Conservation (phyloP, 78 protist species). For the Dictyostelium brefeldianum region DNA sequence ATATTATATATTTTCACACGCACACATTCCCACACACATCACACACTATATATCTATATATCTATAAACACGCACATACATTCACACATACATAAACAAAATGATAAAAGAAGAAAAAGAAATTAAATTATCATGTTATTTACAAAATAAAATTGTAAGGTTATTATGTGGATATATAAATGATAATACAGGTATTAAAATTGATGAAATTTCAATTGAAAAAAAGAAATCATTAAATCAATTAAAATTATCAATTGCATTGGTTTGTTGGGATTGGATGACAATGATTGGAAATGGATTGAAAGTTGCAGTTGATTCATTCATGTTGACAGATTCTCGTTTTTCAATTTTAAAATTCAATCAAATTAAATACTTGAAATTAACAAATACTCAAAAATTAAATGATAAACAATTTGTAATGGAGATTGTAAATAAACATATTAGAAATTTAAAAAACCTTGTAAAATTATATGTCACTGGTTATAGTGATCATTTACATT, state of each 20-base stretch:
- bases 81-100: background rate
- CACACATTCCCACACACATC: too few species aligned
- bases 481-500: background rate
- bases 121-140: background rate
- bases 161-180: background rate
- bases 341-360: background rate
- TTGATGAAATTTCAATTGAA: background rate
- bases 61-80: too few species aligned
- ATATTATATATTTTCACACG: too few species aligned
- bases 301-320: background rate
- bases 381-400: background rate
- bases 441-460: background rate
- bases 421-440: background rate
- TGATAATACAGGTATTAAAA: background rate
- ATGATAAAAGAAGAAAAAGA: background rate
- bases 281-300: background rate
- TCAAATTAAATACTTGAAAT: background rate
- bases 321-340: too few species aligned
- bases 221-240: background rate
- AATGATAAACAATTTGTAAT: background rate
- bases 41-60: too few species aligned
- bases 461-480: background rate
- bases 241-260: background rate
- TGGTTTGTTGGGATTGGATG: background rate
- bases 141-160: background rate